These are phyloP conservation scores for Arthrobotrys pseudoclavata DNA, from an alignment of 2,329 filamentous ascomycete genomes.

Conservation along the genomic window DNA sequence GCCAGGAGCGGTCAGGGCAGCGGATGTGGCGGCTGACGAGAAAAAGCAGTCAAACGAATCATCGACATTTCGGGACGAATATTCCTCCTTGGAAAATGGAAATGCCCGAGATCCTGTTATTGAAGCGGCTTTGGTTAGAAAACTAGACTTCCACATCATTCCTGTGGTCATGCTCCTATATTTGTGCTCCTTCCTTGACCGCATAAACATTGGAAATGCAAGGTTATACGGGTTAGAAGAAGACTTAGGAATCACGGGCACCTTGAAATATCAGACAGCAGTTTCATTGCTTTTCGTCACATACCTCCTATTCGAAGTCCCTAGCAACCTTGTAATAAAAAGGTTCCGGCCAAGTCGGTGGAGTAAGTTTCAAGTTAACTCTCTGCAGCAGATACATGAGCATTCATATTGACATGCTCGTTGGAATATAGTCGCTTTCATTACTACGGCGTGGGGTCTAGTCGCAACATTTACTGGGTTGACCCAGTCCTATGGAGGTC, in stretches of 20 bases:
- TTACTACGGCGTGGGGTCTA: slow-evolving; percentile 73
- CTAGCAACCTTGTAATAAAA: slow-evolving; percentile 76
- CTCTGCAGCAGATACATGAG: background rate
- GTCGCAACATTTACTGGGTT: slow-evolving; percentile 79
- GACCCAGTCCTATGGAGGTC: slow-evolving; percentile 74
- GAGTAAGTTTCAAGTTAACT: slow-evolving; percentile 65
- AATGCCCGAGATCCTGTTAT: background rate
- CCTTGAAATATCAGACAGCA: slow-evolving; percentile 76
- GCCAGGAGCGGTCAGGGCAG: background rate
- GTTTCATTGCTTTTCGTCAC: slow-evolving; percentile 78
- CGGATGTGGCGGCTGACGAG: slow-evolving; percentile 4
- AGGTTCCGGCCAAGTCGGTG: slow-evolving; percentile 75
- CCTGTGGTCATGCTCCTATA: slow-evolving; percentile 79
- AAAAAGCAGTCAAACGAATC: slow-evolving; percentile 14
- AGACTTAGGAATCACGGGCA: slow-evolving; percentile 73
- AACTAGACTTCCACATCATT: slow-evolving; percentile 75
- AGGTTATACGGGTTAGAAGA: slow-evolving; percentile 75
- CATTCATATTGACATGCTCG: background rate
- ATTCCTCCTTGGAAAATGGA: slow-evolving; percentile 24
- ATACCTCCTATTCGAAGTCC: slow-evolving; percentile 74
- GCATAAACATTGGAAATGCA: slow-evolving; percentile 82
- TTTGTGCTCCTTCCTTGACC: slow-evolving; percentile 80
- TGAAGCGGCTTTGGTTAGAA: slow-evolving; percentile 73
- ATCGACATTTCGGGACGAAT: slow-evolving; percentile 23
- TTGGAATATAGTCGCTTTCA: slow-evolving; percentile 72